These are phyloP conservation scores for Byssoonygena ceratinophila DNA, from an alignment of 2,329 filamentous ascomycete genomes.

Conservation along the genomic window DNA sequence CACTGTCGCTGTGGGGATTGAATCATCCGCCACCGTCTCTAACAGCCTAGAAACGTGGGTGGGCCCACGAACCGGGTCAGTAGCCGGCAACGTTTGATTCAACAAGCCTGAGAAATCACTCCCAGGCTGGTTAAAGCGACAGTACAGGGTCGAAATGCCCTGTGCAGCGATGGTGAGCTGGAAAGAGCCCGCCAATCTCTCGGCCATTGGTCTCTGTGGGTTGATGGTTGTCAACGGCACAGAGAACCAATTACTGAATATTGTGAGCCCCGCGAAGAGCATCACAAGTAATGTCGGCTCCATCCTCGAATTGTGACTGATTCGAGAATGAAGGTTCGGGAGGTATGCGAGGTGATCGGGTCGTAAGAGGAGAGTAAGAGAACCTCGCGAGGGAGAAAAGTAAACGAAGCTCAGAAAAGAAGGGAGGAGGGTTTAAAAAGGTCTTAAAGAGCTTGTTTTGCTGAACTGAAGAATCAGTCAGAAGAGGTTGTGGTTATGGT, in stretches of 20 bases:
- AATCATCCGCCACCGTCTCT: background rate
- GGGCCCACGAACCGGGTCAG: background rate
- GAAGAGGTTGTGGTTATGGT: background rate
- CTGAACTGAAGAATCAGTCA: too few species aligned
- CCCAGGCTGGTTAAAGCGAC: conserved; percentile 4
- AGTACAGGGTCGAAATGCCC: conserved; percentile 6
- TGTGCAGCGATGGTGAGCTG: conserved; percentile 19
- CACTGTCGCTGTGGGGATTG: background rate
- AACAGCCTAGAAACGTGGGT: background rate
- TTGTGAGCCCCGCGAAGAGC: conserved; percentile 14
- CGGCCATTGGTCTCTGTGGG: conserved; percentile 15
- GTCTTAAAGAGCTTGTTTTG: too few species aligned
- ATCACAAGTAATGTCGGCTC: conserved; percentile 6
- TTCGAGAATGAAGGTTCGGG: background rate
- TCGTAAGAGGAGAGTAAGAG: background rate
- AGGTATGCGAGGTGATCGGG: background rate
- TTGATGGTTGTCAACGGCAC: conserved; percentile 19
- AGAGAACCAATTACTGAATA: conserved; percentile 19
- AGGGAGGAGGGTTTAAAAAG: too few species aligned
- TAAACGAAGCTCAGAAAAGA: background rate
- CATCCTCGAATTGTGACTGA: conserved; percentile 1
- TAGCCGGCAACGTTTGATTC: conserved; percentile 3
- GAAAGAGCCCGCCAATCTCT: conserved; percentile 18
- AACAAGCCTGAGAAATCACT: conserved; percentile 1
- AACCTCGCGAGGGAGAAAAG: background rate